These are phyloP conservation scores for Laburnicola sp. DNA, from an alignment of 2,329 filamentous ascomycete species.

Conservation along the genomic window DNA sequence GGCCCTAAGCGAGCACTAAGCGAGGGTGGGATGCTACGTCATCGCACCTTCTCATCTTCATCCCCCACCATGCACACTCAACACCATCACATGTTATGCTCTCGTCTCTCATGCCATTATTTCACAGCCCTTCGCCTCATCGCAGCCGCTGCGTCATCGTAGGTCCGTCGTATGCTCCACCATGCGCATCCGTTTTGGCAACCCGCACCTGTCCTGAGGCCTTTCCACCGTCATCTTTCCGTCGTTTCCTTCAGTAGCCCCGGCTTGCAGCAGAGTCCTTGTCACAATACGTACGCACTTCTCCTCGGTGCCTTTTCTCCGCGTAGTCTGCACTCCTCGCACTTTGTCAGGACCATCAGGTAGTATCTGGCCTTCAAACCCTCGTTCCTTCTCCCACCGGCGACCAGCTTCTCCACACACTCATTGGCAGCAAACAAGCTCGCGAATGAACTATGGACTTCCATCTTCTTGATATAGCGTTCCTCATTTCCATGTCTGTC, in stretches of 20 bases:
- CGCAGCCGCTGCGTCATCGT: background rate
- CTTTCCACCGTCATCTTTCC: background rate
- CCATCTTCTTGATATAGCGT: background rate
- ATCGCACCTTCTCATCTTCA: background rate
- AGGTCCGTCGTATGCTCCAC: background rate
- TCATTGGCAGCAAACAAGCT: background rate
- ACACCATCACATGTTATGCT: too few species aligned
- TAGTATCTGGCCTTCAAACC: background rate
- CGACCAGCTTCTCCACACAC: background rate
- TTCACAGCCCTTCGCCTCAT: background rate
- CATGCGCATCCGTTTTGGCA: background rate
- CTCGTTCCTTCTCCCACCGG: background rate
- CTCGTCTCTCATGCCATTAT: too few species aligned
- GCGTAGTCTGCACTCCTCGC: background rate
- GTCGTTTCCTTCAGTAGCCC: background rate
- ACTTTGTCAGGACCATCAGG: background rate
- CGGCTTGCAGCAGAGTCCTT: background rate
- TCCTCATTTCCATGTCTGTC: background rate
- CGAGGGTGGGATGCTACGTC: background rate
- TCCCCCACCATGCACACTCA: too few species aligned
- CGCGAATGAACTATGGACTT: background rate
- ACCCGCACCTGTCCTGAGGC: background rate
- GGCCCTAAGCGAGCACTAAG: background rate
- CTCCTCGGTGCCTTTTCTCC: background rate
- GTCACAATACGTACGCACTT: background rate